Evolutionary conservation across 371 early-diverging fungal genomes (phyloP).

Genomic region (Syncephalis fuscata): DNA sequence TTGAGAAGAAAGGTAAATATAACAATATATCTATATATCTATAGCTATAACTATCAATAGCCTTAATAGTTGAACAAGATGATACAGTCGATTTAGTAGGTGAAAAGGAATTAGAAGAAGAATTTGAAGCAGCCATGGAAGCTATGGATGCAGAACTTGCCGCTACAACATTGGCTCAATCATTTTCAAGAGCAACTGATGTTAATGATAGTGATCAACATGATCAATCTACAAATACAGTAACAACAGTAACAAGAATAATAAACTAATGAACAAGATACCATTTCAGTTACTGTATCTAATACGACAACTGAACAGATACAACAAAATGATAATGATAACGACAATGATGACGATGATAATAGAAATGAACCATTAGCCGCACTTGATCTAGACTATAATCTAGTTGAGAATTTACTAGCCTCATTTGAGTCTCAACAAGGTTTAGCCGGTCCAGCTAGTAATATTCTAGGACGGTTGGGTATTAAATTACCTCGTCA

Average conservation of each 20-base stretch:
- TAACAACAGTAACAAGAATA: conserved; percentile 9
- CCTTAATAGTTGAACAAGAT: background rate
- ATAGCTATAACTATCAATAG: background rate
- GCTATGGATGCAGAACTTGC: conserved; percentile 50
- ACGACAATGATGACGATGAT: background rate
- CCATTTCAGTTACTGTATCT: background rate
- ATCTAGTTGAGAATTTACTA: conserved; percentile 72
- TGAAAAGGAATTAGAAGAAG: too few species aligned
- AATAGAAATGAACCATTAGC: conserved; percentile 9
- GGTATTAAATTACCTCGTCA: conserved; percentile 44
- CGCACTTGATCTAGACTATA: conserved; percentile 61
- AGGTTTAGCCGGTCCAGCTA: conserved; percentile 78
- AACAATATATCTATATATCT: background rate
- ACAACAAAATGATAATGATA: conserved; percentile 3
- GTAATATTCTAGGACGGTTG: conserved; percentile 61
- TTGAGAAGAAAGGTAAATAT: background rate
- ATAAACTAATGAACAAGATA: background rate
- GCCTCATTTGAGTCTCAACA: conserved; percentile 80
- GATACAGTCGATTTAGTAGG: too few species aligned
- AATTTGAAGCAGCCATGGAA: conserved; percentile 28
- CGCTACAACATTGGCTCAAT: conserved; percentile 31
- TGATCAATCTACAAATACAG: conserved; percentile 33
- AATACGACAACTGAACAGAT: too few species aligned
- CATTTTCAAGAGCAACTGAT: conserved; percentile 20
- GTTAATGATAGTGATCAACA: too few species aligned